Evolutionary conservation across 164 flowering plant genomes (phyloP), one percentile per base, ranked within the genome.

Genomic region (Tinospora cordifolia): DNA sequence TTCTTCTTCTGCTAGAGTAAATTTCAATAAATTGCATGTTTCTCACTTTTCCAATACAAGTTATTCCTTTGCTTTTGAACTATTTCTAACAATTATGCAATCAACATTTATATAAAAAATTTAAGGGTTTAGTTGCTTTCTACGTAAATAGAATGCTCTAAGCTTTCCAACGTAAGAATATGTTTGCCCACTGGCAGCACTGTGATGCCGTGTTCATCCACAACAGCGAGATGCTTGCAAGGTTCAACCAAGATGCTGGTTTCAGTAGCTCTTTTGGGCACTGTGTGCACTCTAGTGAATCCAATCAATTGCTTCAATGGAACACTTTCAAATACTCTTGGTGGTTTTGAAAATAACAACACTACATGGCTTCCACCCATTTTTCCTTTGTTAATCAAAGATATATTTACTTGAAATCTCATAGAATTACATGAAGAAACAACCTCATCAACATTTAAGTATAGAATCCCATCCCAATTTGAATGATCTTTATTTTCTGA

Each of bases 291-390:
- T 9, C 89, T 83, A 49, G 77, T 80, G 69, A 90, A 91, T 57
- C 90, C 97, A 44, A 89, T 78, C 22, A 94, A 81, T 77, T 94
- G 97, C 70, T 79, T 83, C 68, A 74, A 69, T 9, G 98, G 97
- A 25, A 84, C 81, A 36, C 93, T 90, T 41, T 60, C 21, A 6
- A 78, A 62, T 49, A 30, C 62, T 46, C 66, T 77, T 0, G 82
- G 80, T 19, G 74, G 63, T 75, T 76, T 79, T 14, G 86, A 78
- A 75, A 83, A 90, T 74, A 94, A 41, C 84, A 94, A 76, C 68
- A 90, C 81, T 9, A 84, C 90, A 80, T 88, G 88, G 75, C 89
- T 80, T 47, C 97, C 98, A 74, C 82, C 90, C 82, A 83, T 75
- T 30, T 83, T 82, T n/a, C 97, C 98, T 13, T 67, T 49, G 67